Percentiles rank a stretch among this genome's conserved stretches.
phyloP scores from a whole-genome alignment of 1,284 basidiomycete species.

The Ustilago lituana region DNA sequence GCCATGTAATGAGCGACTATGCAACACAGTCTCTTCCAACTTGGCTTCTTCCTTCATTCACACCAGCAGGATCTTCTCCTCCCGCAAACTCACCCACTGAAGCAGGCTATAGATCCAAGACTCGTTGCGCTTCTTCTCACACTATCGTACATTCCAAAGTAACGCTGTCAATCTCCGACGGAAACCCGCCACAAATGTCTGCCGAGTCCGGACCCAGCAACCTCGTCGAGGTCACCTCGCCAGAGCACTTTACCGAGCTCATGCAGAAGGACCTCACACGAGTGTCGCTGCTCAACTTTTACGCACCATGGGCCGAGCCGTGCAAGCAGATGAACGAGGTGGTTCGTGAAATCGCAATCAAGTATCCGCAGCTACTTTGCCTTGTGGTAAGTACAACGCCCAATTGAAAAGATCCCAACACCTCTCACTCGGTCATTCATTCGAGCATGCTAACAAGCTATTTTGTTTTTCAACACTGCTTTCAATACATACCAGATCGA shows the following conservation, averaged over 20 bases:
- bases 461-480: neutral
- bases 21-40: too few relatives aligned
- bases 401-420: too few relatives aligned
- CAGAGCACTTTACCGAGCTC: slow-evolving; percentile 59
- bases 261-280: slow-evolving; percentile 63
- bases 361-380: slow-evolving; percentile 77
- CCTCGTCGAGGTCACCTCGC: slow-evolving; percentile 62
- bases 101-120: too few relatives aligned
- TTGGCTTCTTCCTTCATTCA: neutral
- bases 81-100: neutral
- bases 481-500: slow-evolving; percentile 75
- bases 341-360: slow-evolving; percentile 73
- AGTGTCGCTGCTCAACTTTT: slow-evolving; percentile 66
- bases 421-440: too few relatives aligned
- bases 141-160: too few relatives aligned
- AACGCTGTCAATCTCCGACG: too few relatives aligned
- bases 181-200: slow-evolving; percentile 11
- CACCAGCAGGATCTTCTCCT: neutral
- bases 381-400: slow-evolving; percentile 75
- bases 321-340: slow-evolving; percentile 66
- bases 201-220: slow-evolving; percentile 43
- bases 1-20: too few relatives aligned
- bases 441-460: too few relatives aligned
- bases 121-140: too few relatives aligned
- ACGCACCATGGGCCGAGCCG: slow-evolving; percentile 66